Percentiles rank a stretch among this genome's conserved stretches.
Conservation (phyloP, 2,329 filamentous ascomycete species). For the Ophiocordyceps camponoti-floridani region DNA sequence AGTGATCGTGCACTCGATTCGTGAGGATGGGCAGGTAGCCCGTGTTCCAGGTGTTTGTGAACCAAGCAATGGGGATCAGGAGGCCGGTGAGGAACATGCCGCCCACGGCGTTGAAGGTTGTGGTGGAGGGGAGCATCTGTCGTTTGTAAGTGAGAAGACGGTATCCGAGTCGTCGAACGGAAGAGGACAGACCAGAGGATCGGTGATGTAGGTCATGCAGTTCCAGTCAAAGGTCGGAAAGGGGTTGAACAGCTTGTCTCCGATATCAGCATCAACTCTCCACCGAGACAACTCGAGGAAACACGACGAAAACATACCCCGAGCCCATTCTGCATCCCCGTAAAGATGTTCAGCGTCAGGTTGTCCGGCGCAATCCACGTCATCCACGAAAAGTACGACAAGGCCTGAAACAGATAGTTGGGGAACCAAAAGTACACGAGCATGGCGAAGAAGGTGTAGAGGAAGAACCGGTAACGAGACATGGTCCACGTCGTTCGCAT, state of each 20-base stretch:
- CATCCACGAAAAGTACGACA: conserved; percentile 37
- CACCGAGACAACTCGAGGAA: background rate
- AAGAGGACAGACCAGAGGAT: conserved; percentile 13
- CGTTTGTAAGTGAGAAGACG: background rate
- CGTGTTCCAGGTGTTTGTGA: conserved; percentile 37
- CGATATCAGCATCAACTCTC: background rate
- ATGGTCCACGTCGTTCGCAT: conserved; percentile 25
- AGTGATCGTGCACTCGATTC: conserved; percentile 32
- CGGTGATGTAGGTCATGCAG: conserved; percentile 21
- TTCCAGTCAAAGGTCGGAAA: conserved; percentile 31
- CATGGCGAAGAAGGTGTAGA: conserved; percentile 29
- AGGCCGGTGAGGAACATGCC: conserved; percentile 36
- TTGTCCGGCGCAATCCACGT: conserved; percentile 34
- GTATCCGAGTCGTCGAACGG: background rate
- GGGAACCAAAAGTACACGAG: conserved; percentile 43
- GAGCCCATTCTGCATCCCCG: conserved; percentile 24
- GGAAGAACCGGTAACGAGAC: conserved; percentile 33
- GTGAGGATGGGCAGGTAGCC: conserved; percentile 35
- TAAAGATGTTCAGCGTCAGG: conserved; percentile 21
- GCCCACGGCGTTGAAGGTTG: conserved; percentile 42
- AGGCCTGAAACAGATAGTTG: conserved; percentile 31
- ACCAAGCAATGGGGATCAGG: conserved; percentile 39
- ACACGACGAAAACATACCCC: conserved; percentile 8
- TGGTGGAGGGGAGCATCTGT: conserved; percentile 32
- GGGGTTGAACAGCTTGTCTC: conserved; percentile 16